phyloP scores from a whole-genome alignment of 257 asterid species.

The Gentiana dahurica region DNA sequence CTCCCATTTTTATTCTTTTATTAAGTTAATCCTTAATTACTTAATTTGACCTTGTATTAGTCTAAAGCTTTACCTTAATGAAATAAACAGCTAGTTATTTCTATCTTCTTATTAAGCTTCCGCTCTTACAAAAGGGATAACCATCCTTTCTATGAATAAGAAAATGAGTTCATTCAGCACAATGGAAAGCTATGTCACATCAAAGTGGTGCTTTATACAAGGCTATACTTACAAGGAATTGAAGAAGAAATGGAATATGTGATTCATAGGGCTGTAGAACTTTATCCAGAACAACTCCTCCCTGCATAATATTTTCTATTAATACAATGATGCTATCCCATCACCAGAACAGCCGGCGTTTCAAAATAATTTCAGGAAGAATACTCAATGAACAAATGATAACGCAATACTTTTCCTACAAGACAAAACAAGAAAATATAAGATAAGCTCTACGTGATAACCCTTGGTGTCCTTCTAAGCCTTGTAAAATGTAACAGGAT shows the following conservation, averaged over 20 bases:
- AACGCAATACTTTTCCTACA: background rate
- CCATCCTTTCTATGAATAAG: too few species aligned
- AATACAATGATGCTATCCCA: constrained; percentile 1
- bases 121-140: too few species aligned
- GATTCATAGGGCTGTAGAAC: constrained; percentile 85
- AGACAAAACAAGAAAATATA: background rate
- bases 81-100: too few species aligned
- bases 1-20: too few species aligned
- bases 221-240: constrained; percentile 54
- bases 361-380: background rate
- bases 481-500: background rate
- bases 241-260: constrained; percentile 91
- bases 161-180: too few species aligned
- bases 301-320: constrained; percentile 31
- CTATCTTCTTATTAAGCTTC: too few species aligned
- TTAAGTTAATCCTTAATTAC: too few species aligned
- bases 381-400: background rate
- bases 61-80: too few species aligned
- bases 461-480: background rate
- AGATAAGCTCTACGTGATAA: background rate
- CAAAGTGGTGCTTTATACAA: too few species aligned
- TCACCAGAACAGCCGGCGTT: background rate
- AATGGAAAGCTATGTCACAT: too few species aligned
- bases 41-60: too few species aligned
- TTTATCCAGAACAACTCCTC: constrained; percentile 65